These are phyloP conservation scores for Lipomyces chichibuensis DNA, from an alignment of 805 yeast genomes.

Conservation along the genomic window DNA sequence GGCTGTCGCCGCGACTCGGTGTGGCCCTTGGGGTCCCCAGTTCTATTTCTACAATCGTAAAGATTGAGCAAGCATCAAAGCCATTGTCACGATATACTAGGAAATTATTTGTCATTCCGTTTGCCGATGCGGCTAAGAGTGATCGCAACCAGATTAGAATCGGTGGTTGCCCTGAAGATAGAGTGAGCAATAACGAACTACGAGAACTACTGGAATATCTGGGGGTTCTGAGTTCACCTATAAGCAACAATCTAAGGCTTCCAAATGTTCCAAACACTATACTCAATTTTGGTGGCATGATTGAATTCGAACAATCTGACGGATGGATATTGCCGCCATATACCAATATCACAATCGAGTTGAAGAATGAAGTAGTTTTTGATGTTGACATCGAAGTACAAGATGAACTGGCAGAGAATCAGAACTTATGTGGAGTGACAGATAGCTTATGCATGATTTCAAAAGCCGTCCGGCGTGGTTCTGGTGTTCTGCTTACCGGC, in stretches of 20 bases:
- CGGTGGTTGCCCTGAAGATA: not conserved
- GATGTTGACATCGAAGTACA: not conserved
- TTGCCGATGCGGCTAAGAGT: constrained; percentile 43
- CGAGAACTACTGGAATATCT: constrained; percentile 17
- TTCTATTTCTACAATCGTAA: constrained; percentile 44
- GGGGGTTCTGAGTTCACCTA: constrained; percentile 37
- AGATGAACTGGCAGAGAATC: constrained; percentile 6
- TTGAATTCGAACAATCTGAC: constrained; percentile 54
- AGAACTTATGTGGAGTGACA: constrained; percentile 60
- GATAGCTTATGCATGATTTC: constrained; percentile 47
- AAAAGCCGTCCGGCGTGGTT: constrained; percentile 50
- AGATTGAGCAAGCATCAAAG: constrained; percentile 53
- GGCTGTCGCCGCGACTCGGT: constrained; percentile 58
- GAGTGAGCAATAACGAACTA: constrained; percentile 29
- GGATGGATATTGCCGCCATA: constrained; percentile 52
- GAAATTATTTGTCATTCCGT: constrained; percentile 58
- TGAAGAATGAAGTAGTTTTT: constrained; percentile 5
- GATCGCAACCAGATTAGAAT: constrained; percentile 5
- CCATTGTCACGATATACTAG: constrained; percentile 45
- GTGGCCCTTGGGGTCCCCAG: constrained; percentile 55
- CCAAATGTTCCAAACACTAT: constrained; percentile 52
- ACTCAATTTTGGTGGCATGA: constrained; percentile 60
- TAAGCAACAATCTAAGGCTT: constrained; percentile 55
- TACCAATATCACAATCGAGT: constrained; percentile 26
- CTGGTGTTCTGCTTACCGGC: constrained; percentile 70